These are phyloP conservation scores for Monosporascus sp. DNA, from an alignment of 2,329 filamentous ascomycete species.

Conservation along the genomic window DNA sequence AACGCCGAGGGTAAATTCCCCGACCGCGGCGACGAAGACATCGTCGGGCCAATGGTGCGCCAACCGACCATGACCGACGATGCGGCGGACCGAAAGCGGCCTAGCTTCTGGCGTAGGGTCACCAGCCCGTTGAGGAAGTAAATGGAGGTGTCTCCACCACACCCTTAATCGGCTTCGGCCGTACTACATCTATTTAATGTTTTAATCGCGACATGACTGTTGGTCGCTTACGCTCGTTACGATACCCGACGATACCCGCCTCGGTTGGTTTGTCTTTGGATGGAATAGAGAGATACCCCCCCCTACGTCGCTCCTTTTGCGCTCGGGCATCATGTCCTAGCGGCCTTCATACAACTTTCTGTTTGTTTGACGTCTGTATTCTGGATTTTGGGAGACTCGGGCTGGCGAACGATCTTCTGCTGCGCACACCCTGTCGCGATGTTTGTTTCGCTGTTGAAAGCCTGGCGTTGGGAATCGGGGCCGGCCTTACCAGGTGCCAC, in stretches of 20 bases:
- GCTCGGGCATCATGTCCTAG: background rate
- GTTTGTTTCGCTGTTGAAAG: too few species aligned
- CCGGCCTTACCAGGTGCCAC: too few species aligned
- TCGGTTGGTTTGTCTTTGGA: conserved; percentile 1
- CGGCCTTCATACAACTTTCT: too few species aligned
- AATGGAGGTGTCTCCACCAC: too few species aligned
- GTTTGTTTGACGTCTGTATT: too few species aligned
- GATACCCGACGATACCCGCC: conserved; percentile 4
- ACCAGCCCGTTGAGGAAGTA: conserved; percentile 24
- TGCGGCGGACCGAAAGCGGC: conserved; percentile 19
- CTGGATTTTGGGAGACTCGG: too few species aligned
- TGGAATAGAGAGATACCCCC: conserved; percentile 4
- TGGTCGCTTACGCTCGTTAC: background rate
- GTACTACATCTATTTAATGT: background rate
- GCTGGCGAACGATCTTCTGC: too few species aligned
- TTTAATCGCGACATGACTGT: background rate
- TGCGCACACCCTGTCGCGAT: too few species aligned
- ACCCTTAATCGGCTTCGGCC: background rate
- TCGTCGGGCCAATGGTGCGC: conserved; percentile 84
- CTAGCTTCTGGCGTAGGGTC: conserved; percentile 27
- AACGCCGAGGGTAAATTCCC: conserved; percentile 81
- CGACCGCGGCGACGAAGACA: conserved; percentile 80
- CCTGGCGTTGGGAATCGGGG: too few species aligned
- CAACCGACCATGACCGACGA: conserved; percentile 44
- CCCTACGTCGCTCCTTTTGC: background rate